phyloP scores from a whole-genome alignment of 108 stramenopile genomes.

The Skeletonema tropicum region DNA sequence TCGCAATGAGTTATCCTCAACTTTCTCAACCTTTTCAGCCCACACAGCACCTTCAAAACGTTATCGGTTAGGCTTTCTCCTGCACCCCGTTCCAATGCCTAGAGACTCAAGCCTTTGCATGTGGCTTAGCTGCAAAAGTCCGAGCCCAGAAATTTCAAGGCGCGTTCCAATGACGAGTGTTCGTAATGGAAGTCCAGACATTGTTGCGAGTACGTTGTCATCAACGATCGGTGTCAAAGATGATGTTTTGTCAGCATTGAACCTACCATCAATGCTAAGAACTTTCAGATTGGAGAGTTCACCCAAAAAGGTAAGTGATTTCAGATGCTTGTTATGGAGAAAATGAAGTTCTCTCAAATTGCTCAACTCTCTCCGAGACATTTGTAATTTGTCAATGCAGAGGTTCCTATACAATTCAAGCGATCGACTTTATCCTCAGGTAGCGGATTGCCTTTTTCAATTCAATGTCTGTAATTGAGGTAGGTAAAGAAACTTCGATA shows the following conservation, averaged over 20 bases:
- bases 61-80: conserved; percentile 44
- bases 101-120: conserved; percentile 44
- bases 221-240: conserved; percentile 29
- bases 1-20: conserved; percentile 43
- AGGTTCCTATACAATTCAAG: conserved; percentile 44
- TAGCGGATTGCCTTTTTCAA: conserved; percentile 9
- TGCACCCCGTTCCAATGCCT: conserved; percentile 40
- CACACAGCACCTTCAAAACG: conserved; percentile 41
- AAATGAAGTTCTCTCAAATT: conserved; percentile 45
- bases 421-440: conserved; percentile 33
- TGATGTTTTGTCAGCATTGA: conserved; percentile 22
- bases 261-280: conserved; percentile 47
- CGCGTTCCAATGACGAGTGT: conserved; percentile 43
- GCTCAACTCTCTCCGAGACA: conserved; percentile 31
- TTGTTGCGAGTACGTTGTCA: conserved; percentile 25
- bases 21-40: conserved; percentile 26
- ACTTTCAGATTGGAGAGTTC: conserved; percentile 19
- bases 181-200: conserved; percentile 19
- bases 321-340: conserved; percentile 43
- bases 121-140: conserved; percentile 27
- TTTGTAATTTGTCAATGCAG: conserved; percentile 29
- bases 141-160: conserved; percentile 35
- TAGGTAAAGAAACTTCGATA: conserved; percentile 41
- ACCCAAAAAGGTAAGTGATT: conserved; percentile 33
- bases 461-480: conserved; percentile 36